Percentiles rank a stretch among this genome's conserved stretches.
Conservation (phyloP, 768 basidiomycete genomes). For the Lactarius sp. region DNA sequence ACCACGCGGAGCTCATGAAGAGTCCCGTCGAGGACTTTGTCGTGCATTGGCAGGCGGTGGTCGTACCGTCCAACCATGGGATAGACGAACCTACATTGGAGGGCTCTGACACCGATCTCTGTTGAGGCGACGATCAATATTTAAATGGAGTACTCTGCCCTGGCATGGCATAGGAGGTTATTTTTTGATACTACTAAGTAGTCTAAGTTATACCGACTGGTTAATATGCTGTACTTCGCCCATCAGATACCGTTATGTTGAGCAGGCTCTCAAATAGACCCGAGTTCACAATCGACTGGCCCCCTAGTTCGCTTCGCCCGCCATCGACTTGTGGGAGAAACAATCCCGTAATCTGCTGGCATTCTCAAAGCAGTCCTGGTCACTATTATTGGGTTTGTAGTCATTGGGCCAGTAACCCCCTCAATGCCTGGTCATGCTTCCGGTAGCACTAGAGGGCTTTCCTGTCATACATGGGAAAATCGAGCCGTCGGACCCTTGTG, state of each 20-base stretch:
- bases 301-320: too few species aligned
- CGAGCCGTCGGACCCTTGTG: too few species aligned
- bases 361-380: too few species aligned
- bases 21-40: slow-evolving; percentile 13
- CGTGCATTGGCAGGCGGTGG: slow-evolving; percentile 14
- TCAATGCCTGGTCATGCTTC: too few species aligned
- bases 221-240: background rate
- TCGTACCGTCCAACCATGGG: background rate
- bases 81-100: background rate
- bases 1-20: slow-evolving; percentile 18
- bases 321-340: too few species aligned
- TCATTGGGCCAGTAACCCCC: too few species aligned
- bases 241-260: background rate
- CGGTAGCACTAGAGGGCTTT: too few species aligned
- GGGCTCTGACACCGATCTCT: background rate
- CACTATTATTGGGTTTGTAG: too few species aligned
- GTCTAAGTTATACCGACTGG: background rate
- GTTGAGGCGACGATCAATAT: background rate
- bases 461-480: too few species aligned
- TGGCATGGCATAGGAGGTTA: background rate
- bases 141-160: background rate
- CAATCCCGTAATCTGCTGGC: too few species aligned
- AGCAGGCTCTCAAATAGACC: background rate
- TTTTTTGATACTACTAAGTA: background rate
- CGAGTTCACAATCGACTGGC: too few species aligned